Evolutionary conservation across 1,284 basidiomycete genomes (phyloP).

Genomic region (Boletellus sp.): DNA sequence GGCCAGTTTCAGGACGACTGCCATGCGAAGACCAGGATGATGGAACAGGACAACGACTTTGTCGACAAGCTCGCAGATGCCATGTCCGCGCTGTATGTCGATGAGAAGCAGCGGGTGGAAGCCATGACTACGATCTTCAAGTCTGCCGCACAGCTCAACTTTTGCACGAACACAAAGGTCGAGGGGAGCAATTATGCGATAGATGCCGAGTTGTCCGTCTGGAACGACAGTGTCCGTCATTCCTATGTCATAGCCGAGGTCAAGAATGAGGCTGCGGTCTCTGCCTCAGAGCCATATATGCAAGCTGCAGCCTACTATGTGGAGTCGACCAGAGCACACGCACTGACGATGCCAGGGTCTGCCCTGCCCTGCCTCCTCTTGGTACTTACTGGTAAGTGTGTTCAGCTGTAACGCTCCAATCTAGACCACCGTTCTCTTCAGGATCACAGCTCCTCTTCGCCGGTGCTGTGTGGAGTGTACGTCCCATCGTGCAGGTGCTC

Average conservation of each 20-base stretch:
- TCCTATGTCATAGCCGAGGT: background rate
- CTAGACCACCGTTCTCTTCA: background rate
- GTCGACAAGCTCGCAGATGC: background rate
- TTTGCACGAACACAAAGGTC: no score
- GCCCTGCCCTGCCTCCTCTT: slow-evolving; percentile 8
- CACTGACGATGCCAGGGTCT: background rate
- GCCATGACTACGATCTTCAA: slow-evolving; percentile 1
- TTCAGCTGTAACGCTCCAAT: background rate
- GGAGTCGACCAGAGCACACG: background rate
- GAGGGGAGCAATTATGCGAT: no score
- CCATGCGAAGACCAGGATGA: background rate
- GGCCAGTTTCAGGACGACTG: background rate
- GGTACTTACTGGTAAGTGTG: slow-evolving; percentile 3
- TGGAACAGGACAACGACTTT: background rate
- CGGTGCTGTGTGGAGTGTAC: slow-evolving; percentile 4
- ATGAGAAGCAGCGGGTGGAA: background rate
- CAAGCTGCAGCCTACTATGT: slow-evolving; percentile 17
- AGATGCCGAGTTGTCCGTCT: no score
- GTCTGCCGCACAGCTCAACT: background rate
- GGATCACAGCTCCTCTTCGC: slow-evolving; percentile 1
- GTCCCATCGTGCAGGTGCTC: background rate
- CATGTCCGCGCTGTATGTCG: background rate
- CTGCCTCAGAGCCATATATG: slow-evolving; percentile 14
- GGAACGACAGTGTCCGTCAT: background rate
- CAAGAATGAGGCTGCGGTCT: background rate